phyloP scores from a whole-genome alignment of 305 asterid species.

The Fraxinus xanthoxyloides region DNA sequence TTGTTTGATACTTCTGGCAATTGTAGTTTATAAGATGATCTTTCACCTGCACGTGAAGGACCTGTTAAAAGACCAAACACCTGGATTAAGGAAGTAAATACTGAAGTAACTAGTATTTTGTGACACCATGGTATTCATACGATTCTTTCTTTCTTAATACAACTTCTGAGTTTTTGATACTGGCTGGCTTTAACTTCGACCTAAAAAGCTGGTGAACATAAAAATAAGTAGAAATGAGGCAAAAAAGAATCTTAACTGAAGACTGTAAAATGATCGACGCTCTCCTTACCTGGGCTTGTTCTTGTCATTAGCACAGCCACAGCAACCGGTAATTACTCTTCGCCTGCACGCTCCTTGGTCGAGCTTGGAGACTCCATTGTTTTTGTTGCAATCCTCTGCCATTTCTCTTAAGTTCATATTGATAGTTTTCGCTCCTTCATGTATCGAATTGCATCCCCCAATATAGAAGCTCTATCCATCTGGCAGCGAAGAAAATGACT shows the following conservation, averaged over 20 bases:
- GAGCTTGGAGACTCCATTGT: conserved; percentile 15
- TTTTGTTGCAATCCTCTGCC: conserved; percentile 31
- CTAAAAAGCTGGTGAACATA: too few species aligned
- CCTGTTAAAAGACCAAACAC: too few species aligned
- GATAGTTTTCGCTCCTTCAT: conserved; percentile 46
- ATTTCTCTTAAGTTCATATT: conserved; percentile 43
- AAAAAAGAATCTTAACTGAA: too few species aligned
- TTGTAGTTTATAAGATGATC: background rate
- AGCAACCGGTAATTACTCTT: background rate
- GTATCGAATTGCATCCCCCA: conserved; percentile 70
- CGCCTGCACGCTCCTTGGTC: conserved; percentile 10
- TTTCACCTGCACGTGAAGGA: conserved; percentile 2
- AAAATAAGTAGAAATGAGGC: too few species aligned
- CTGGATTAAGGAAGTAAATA: too few species aligned
- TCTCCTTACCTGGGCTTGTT: conserved; percentile 30
- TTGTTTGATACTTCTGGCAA: background rate
- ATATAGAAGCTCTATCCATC: conserved; percentile 68
- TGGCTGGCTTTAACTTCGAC: too few species aligned
- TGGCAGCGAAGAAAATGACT: conserved; percentile 30
- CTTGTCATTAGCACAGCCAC: conserved; percentile 21
- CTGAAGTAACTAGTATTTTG: too few species aligned
- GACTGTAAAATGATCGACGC: too few species aligned
- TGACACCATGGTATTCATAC: too few species aligned
- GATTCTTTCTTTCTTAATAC: too few species aligned
- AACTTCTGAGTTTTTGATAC: too few species aligned